Base-by-base conservation (phyloP, 345 rosid species). In the Aquilaria sinensis region DNA sequence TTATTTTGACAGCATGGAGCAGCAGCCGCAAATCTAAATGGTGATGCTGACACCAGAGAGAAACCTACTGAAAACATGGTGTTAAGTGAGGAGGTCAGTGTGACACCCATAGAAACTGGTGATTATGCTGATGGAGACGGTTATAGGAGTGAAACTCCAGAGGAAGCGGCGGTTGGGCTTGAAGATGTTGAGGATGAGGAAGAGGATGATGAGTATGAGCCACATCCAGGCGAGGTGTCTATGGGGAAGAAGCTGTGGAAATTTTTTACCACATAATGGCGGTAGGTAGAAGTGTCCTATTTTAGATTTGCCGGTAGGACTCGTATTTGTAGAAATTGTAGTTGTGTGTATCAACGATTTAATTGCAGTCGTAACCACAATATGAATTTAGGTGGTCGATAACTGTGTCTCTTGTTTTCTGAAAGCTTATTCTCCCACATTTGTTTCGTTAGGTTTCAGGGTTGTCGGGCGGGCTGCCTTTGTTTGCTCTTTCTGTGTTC, bases 231-330 rank as follows among this genome's bases (percentile, higher is more conserved):
- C 31, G 88, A 90, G 68, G 88, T 8, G 53, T 90, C 99, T 6
- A 71, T 94, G 2, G 88, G 92, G 55, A 94, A 90, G 85, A 94
- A 90, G 85, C 84, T 90, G 0, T 94, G 99, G 99, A 85, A 81
- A 33, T 88, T 94, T 75, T 77, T 90, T 75, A 90, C 97, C 15
- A 88, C 95, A 9, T 94, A 71, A 72, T 45, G 60, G 16, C 37
- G 58, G 75, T 75, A 62, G 73, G 50, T 62, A 56, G 74, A 54
- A 56, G 63, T 47, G 51, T 48, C 60, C 54, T 61, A 62, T 59
- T 55, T 53, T 70, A 68, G 72, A 74, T 41, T 67, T 71, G 74
- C 23, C 71, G 65, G 65, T 72, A 70, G 84, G 81, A 68, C 57
- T 71, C 66, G 67, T 66, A 37, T 37, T 37, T 37, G 43, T 37